phyloP scores from a whole-genome alignment of 805 yeast species.

The Candida morakotiae region DNA sequence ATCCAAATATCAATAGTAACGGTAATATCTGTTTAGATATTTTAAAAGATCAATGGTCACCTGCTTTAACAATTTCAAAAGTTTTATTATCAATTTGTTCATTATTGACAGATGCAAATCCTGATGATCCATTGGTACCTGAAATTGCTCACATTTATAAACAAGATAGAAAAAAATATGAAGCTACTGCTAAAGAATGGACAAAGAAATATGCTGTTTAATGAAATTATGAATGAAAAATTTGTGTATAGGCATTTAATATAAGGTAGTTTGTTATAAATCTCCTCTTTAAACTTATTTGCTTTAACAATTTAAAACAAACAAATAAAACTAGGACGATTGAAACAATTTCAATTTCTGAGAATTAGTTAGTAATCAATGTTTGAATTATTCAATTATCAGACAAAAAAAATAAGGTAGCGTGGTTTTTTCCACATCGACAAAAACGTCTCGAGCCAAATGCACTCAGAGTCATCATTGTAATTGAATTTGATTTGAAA shows the following conservation, averaged over 20 bases:
- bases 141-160: slow-evolving; percentile 96
- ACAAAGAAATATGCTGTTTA: slow-evolving; percentile 95
- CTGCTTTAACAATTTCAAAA: slow-evolving; percentile 94
- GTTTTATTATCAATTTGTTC: slow-evolving; percentile 94
- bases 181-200: slow-evolving; percentile 98
- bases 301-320: neutral
- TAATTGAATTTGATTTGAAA: no score
- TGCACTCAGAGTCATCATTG: slow-evolving; percentile 94
- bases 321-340: neutral
- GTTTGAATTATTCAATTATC: slow-evolving; percentile 29
- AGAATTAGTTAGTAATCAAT: slow-evolving; percentile 4
- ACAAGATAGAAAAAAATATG: slow-evolving; percentile 89
- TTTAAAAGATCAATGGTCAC: slow-evolving; percentile 98
- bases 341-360: no score
- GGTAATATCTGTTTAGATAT: slow-evolving; percentile 97
- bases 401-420: slow-evolving; percentile 82
- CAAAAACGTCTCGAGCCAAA: slow-evolving; percentile 96
- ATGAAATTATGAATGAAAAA: no score
- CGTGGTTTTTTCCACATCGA: slow-evolving; percentile 98
- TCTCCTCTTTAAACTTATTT: neutral
- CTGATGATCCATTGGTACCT: slow-evolving; percentile 98
- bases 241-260: slow-evolving; percentile 3
- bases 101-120: slow-evolving; percentile 93
- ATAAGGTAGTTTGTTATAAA: neutral
- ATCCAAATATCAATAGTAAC: slow-evolving; percentile 92